Base-by-base conservation (phyloP, 345 rosid species). In the Erodium maritimum region DNA sequence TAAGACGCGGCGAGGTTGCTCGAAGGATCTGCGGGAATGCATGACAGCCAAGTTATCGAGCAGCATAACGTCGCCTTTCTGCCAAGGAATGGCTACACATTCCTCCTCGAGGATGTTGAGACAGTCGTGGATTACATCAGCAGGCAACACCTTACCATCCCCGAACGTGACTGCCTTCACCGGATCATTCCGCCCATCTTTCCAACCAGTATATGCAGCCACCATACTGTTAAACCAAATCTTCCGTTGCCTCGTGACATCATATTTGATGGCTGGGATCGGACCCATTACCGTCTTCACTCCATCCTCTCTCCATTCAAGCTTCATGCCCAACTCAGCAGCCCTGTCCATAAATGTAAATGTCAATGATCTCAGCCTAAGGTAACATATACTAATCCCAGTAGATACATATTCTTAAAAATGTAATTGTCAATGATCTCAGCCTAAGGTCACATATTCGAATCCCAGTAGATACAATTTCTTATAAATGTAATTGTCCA, bases 201-300 rank as follows among this genome's bases (percentile, higher is more conserved):
- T 71, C 98, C 98, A 84, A 0, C 96, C 96, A 0, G 83, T 86
- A 61, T 84, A 86, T 8, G 93, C 96, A 22, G 95, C 91, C 54
- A 86, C 96, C 94, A 88, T 84, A 73, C 95, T 84, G 37, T 88
- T 88, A 71, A 88, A 86, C 96, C 98, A 91, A 12, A 80, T 78
- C 73, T 91, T 88, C 4, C 89, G 85, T 51, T 76, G 71, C 72
- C 91, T 79, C 1, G 77, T 71, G 61, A 78, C 6, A 61, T 91
- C 96, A 5, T 58, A 65, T 21, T 84, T 88, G 57, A 88, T 65
- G 4, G 84, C 98, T 1, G 95, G 93, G 14, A 91, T 81, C 7
- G 98, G 98, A 51, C 96, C 98, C 86, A 83, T 91, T 56, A 81
- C 60, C 0, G 91, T 67, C 73, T 84, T 88, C 52, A 77, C 88